Conservation (phyloP, 345 rosid species). For the Populus simonii region DNA sequence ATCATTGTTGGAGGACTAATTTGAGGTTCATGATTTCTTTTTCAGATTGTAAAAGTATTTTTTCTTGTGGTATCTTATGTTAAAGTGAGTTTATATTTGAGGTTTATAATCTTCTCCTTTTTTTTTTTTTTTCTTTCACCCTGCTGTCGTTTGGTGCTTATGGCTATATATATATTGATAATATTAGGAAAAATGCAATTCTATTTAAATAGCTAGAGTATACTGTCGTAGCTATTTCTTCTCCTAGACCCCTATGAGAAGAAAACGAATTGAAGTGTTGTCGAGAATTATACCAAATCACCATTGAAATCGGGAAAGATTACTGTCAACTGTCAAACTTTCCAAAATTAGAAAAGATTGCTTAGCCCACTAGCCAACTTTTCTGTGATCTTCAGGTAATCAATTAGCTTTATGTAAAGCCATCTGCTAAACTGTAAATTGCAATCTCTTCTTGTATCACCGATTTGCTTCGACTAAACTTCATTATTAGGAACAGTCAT, state of each 20-base stretch:
- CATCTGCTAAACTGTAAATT: neutral
- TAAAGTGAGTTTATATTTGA: no score
- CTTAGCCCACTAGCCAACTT: neutral
- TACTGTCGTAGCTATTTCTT: neutral
- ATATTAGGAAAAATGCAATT: no score
- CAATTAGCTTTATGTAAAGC: neutral
- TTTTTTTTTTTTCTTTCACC: no score
- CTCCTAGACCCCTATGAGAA: neutral
- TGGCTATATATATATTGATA: no score
- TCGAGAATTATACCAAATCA: neutral
- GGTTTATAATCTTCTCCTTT: no score
- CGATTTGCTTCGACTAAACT: neutral
- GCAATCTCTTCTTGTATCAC: neutral
- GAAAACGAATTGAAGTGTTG: neutral
- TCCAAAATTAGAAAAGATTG: slow-evolving; percentile 4
- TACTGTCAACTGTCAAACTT: neutral
- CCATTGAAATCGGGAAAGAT: neutral
- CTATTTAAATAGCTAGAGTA: no score
- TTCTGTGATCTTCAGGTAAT: neutral
- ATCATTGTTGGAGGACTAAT: no score
- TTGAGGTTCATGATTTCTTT: no score
- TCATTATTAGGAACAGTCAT: neutral
- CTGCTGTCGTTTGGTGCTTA: no score
- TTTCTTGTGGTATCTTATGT: no score
- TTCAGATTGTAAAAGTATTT: no score